A percentile compares a stretch with the other conserved stretches of the same genome.
phyloP scores from a whole-genome alignment of 1,139 yeast genomes.

The Pichiaceae sp. region DNA sequence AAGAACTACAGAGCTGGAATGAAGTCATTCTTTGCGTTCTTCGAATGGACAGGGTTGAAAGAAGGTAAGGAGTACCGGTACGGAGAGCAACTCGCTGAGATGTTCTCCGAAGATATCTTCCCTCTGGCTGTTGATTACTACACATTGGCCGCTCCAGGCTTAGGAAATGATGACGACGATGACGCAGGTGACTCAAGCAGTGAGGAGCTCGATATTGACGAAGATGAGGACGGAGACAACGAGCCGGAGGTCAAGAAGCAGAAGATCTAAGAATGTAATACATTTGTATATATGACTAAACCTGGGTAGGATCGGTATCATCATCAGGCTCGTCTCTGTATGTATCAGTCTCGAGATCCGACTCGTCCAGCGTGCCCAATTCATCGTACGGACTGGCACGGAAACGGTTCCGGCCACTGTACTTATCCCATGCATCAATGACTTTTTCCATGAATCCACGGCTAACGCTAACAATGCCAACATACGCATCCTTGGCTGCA shows the following conservation, averaged over 20 bases:
- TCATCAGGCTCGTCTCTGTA: not conserved
- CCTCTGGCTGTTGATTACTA: constrained; percentile 70
- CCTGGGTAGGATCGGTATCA: not conserved
- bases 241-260: constrained; percentile 12
- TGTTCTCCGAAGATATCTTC: constrained; percentile 57
- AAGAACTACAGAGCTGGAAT: constrained; percentile 57
- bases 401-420: not conserved
- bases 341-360: not conserved
- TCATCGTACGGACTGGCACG: not conserved
- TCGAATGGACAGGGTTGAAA: constrained; percentile 64
- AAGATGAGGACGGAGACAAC: constrained; percentile 26
- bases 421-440: not conserved
- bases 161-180: constrained; percentile 45
- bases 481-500: not conserved
- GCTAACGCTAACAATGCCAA: not conserved
- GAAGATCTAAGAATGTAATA: constrained; percentile 1
- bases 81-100: constrained; percentile 61
- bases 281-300: not conserved
- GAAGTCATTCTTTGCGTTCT: constrained; percentile 71
- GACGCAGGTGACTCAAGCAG: constrained; percentile 43
- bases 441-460: not conserved
- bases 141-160: constrained; percentile 54
- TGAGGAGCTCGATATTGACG: constrained; percentile 47
- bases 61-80: constrained; percentile 67
- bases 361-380: not conserved